phyloP scores from a whole-genome alignment of 352 stramenopile genomes.

The Globisporangium cederbergense region DNA sequence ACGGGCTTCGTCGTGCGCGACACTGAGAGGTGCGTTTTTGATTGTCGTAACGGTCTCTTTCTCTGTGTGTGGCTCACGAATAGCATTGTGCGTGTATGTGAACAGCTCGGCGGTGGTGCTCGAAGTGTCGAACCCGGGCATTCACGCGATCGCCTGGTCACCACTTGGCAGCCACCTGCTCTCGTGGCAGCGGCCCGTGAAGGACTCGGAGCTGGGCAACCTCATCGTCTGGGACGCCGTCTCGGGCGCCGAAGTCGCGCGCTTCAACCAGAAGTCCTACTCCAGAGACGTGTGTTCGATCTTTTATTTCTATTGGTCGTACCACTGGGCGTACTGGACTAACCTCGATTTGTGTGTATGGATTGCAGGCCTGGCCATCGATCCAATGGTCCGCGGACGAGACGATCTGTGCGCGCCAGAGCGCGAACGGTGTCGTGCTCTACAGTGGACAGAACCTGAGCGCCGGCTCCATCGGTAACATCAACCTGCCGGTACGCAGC shows the following conservation, averaged over 20 bases:
- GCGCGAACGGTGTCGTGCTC: conserved; percentile 69
- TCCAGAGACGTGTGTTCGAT: conserved; percentile 57
- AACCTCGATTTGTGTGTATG: neutral
- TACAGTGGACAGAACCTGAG: conserved; percentile 71
- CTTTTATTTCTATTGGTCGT: neutral
- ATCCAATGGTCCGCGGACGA: conserved; percentile 91
- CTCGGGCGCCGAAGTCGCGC: conserved; percentile 52
- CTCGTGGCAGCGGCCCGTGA: conserved; percentile 85
- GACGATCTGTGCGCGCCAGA: conserved; percentile 77
- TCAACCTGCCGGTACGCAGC: conserved; percentile 55
- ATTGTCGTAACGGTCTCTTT: neutral
- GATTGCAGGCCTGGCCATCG: conserved; percentile 78
- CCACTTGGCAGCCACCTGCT: conserved; percentile 79
- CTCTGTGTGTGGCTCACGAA: neutral
- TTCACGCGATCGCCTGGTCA: conserved; percentile 80
- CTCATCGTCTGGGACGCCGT: conserved; percentile 78
- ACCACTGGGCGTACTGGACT: neutral
- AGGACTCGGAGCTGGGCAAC: conserved; percentile 69
- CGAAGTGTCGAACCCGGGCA: conserved; percentile 66
- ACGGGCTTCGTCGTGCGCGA: conserved; percentile 65
- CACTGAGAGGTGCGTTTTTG: conserved; percentile 42
- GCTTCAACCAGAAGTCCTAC: conserved; percentile 87
- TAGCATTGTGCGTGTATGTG: conserved; percentile 2
- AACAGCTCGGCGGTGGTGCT: conserved; percentile 46
- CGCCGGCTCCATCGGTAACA: conserved; percentile 58